These are phyloP conservation scores for Moesziomyces sp. DNA, from an alignment of 1,284 basidiomycete species.

Conservation along the genomic window DNA sequence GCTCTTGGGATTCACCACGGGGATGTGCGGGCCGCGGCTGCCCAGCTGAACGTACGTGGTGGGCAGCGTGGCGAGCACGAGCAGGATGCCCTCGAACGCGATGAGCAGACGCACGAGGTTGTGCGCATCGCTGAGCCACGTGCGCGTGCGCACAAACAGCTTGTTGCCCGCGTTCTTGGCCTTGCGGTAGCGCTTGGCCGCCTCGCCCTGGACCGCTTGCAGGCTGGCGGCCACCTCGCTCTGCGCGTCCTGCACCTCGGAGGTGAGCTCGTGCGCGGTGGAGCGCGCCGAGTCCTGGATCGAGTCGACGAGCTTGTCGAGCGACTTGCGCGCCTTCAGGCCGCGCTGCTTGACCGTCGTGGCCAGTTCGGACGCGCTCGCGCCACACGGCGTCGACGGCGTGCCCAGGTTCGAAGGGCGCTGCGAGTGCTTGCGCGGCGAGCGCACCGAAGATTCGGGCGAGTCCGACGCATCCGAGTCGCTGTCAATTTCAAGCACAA, in stretches of 20 bases:
- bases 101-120: slow-evolving; percentile 53
- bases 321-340: slow-evolving; percentile 50
- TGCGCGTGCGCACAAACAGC: slow-evolving; percentile 36
- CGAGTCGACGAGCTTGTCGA: slow-evolving; percentile 51
- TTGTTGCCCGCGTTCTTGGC: slow-evolving; percentile 40
- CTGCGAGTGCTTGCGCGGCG: slow-evolving; percentile 60
- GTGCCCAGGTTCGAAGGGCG: slow-evolving; percentile 37
- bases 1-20: slow-evolving; percentile 43
- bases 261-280: slow-evolving; percentile 41
- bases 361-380: slow-evolving; percentile 31
- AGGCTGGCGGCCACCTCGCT: slow-evolving; percentile 44
- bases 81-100: slow-evolving; percentile 51
- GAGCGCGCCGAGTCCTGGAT: slow-evolving; percentile 47
- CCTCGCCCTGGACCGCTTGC: slow-evolving; percentile 39
- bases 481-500: slow-evolving; percentile 9
- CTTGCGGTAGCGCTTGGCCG: slow-evolving; percentile 34
- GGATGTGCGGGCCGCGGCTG: slow-evolving; percentile 42
- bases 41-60: slow-evolving; percentile 49
- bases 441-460: slow-evolving; percentile 42
- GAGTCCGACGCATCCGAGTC: slow-evolving; percentile 57
- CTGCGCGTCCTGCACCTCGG: slow-evolving; percentile 46
- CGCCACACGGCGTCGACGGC: slow-evolving; percentile 32
- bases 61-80: slow-evolving; percentile 50
- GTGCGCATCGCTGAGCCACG: slow-evolving; percentile 49
- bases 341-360: slow-evolving; percentile 35